phyloP scores from a whole-genome alignment of 345 rosid species.

The Boechera stricta region DNA sequence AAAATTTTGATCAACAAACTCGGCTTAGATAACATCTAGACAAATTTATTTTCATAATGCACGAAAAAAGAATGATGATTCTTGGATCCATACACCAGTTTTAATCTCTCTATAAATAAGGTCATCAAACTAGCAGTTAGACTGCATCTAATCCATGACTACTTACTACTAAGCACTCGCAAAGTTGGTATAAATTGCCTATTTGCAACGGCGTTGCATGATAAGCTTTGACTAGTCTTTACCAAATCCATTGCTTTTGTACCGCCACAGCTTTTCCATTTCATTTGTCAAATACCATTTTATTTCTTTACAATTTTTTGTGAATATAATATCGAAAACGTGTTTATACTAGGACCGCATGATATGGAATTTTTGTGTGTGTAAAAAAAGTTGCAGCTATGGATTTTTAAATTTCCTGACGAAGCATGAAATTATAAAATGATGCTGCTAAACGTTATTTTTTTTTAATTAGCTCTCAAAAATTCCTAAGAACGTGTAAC shows the following conservation, averaged over 20 bases:
- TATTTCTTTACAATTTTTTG: background rate
- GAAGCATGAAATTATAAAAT: background rate
- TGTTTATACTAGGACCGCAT: conserved; percentile 15
- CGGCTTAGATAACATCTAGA: background rate
- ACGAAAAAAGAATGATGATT: background rate
- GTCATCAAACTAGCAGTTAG: background rate
- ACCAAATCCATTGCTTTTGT: conserved; percentile 12
- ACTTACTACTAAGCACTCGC: background rate
- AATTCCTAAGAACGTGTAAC: background rate
- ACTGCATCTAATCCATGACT: background rate
- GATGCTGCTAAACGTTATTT: background rate
- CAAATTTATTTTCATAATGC: background rate
- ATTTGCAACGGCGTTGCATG: background rate
- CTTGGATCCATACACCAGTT: background rate
- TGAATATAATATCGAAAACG: conserved; percentile 28
- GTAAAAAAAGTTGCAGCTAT: conserved; percentile 1
- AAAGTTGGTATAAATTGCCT: background rate
- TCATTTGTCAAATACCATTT: background rate
- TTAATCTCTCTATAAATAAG: background rate
- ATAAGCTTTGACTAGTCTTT: conserved; percentile 16
- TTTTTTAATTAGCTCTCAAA: background rate
- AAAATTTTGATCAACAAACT: background rate
- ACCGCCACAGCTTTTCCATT: conserved; percentile 19
- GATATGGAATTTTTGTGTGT: background rate
- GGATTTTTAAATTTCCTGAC: background rate